phyloP scores from a whole-genome alignment of 2,329 filamentous ascomycete genomes.

The Lasiodiplodia citricola region DNA sequence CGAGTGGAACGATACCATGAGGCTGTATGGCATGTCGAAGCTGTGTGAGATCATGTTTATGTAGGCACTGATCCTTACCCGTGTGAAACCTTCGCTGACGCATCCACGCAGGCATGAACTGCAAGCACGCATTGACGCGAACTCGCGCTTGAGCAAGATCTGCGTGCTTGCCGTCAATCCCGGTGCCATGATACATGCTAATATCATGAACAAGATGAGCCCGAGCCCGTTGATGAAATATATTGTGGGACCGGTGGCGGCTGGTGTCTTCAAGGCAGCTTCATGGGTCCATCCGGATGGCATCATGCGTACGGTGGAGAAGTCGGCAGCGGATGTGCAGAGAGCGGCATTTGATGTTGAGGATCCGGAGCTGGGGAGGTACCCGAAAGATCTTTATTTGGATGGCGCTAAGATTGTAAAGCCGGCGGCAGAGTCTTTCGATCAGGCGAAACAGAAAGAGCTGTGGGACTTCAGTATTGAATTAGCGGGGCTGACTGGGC shows the following conservation, averaged over 20 bases:
- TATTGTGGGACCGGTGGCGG: neutral
- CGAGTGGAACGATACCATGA: slow-evolving; percentile 5
- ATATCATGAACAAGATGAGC: neutral
- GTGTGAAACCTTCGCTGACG: too few relatives aligned
- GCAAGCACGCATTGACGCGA: neutral
- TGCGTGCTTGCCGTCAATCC: slow-evolving; percentile 4
- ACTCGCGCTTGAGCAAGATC: neutral
- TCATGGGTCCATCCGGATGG: neutral
- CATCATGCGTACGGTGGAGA: neutral
- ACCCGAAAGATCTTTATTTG: slow-evolving; percentile 14
- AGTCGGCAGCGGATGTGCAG: slow-evolving; percentile 15
- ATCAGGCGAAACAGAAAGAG: slow-evolving; percentile 5
- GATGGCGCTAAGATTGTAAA: neutral
- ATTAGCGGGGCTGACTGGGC: neutral
- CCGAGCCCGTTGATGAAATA: neutral
- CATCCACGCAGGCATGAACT: neutral
- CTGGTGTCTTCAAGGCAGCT: neutral
- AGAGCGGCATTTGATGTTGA: slow-evolving; percentile 1
- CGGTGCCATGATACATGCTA: slow-evolving; percentile 3
- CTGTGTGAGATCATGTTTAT: slow-evolving; percentile 20
- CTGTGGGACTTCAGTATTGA: slow-evolving; percentile 11
- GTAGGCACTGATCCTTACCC: too few relatives aligned
- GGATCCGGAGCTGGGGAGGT: neutral
- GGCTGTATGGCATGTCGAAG: slow-evolving; percentile 19
- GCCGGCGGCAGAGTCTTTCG: neutral